Base-by-base conservation (phyloP, 305 asterid species). In the Euphrasia arctica region DNA sequence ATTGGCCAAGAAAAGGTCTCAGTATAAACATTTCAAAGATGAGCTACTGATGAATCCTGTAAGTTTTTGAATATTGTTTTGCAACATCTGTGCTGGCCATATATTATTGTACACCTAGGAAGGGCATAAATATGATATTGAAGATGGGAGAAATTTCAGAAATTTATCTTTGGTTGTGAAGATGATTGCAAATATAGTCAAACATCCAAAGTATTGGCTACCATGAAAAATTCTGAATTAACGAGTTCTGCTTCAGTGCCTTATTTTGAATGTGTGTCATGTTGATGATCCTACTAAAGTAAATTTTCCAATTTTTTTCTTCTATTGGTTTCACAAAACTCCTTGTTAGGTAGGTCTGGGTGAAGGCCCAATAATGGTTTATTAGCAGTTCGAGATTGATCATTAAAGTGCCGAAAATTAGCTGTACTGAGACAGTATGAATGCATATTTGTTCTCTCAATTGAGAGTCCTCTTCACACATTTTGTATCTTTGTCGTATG, bases 41-140 rank as follows among this genome's bases (percentile, higher is more conserved):
- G 98, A 92, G 74, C 88, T 92, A 66, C 68, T 92, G 75, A 85
- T 90, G 95, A 90, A 87, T 78, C 98, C 98, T 69, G 98, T 92
- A 77, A 84, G 96, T 92, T 75, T 48, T 66, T 48, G 59, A 29
- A 64, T 31, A 41, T 48, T 62, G 14, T 63, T 54, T 47, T 71
- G 47, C 70, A 49, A 1, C 57, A 54, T 62, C 55, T 39, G 47
- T 29, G 58, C n/a, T 55, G 60, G 28, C n/a, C 47, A 18, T 48
- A 41, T 42, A 41, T 61, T 27, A 34, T 42, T 51, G 36, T 18
- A 41, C 72, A 29, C 59, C 18, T 54, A 15, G 45, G 63, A 60
- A 70, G 63, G 51, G 45, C 22, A 11, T 47, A 47, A 47, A n/a
- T 12, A 48, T 52, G 50, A 14, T 22, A 58, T 4, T 43, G 64